Conservation (phyloP, 305 asterid species). For the Fraxinus sp. region DNA sequence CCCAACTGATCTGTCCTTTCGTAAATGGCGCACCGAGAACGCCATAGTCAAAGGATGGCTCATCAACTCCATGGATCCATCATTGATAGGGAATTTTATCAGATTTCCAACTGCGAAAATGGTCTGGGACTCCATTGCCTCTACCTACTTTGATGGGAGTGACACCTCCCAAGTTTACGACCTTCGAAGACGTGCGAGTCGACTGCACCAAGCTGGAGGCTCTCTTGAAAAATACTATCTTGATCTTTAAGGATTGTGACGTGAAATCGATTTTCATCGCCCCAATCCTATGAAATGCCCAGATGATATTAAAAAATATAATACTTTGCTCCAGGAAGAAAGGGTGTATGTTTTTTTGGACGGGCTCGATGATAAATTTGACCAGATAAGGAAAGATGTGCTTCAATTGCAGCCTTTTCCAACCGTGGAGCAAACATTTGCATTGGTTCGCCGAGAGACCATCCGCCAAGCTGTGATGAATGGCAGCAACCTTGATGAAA, state of each 20-base stretch:
- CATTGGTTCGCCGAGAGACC: not conserved
- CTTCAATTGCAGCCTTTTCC: not conserved
- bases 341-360: not conserved
- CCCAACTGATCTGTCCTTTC: not conserved
- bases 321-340: not conserved
- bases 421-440: not conserved
- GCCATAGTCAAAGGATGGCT: not conserved
- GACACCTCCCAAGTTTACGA: not conserved
- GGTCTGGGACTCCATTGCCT: not conserved
- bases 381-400: not conserved
- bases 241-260: not conserved
- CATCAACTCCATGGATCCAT: not conserved
- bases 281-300: not conserved
- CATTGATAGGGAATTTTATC: not conserved
- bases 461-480: not conserved
- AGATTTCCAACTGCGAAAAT: not conserved
- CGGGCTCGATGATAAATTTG: not conserved
- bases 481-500: not conserved
- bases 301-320: not conserved
- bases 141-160: slow-evolving; percentile 2
- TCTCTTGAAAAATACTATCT: not conserved
- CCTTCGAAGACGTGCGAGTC: not conserved
- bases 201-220: not conserved
- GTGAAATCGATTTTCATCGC: not conserved
- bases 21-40: not conserved